These are phyloP conservation scores for Ogataea trehaloabstinens DNA, from an alignment of 805 yeast genomes.

Conservation along the genomic window DNA sequence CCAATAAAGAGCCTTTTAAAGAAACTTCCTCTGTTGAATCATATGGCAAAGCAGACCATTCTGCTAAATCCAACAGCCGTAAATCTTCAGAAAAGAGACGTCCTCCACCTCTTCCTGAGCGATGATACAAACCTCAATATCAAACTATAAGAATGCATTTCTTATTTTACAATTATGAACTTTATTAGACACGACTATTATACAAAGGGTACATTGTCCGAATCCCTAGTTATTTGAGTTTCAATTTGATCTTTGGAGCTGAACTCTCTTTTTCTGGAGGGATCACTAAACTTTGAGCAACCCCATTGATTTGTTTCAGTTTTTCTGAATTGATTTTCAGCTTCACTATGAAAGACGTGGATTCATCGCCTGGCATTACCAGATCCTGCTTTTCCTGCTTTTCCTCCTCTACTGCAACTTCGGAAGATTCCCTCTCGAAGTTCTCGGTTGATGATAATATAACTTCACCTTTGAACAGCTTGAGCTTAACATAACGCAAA, in stretches of 20 bases:
- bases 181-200: neutral
- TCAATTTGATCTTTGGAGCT: constrained; percentile 20
- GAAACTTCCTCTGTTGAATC: too few relatives aligned
- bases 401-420: neutral
- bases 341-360: too few relatives aligned
- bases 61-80: too few relatives aligned
- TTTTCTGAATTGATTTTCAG: constrained; percentile 10
- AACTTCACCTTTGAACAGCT: constrained; percentile 23
- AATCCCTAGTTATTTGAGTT: constrained; percentile 14
- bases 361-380: too few relatives aligned
- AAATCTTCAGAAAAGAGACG: constrained; percentile 1
- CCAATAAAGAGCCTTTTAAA: neutral
- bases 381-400: too few relatives aligned
- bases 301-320: constrained; percentile 2
- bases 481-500: constrained; percentile 37
- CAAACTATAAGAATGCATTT: too few relatives aligned
- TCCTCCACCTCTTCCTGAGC: constrained; percentile 2
- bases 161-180: neutral
- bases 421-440: too few relatives aligned
- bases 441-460: constrained; percentile 23
- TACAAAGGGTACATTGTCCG: too few relatives aligned
- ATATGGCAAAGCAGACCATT: too few relatives aligned
- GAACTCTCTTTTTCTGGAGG: neutral
- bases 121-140: neutral
- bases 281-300: too few relatives aligned